Conservation (phyloP, 768 basidiomycete species). For the Tremella yokohamensis region DNA sequence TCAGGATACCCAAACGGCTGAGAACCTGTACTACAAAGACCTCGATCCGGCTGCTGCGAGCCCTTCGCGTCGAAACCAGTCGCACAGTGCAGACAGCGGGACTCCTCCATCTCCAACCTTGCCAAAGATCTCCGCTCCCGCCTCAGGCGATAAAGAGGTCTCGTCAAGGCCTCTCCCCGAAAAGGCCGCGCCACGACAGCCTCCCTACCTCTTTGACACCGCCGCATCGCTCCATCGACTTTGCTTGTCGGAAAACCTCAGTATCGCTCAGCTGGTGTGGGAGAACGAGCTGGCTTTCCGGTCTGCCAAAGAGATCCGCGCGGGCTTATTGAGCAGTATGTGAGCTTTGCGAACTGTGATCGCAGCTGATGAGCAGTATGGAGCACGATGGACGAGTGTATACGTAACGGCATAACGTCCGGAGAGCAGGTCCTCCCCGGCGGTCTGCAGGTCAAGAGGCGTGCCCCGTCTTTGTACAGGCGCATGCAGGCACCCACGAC, state of each 20-base stretch:
- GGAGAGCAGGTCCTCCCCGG: conserved; percentile 78
- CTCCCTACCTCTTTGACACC: conserved; percentile 58
- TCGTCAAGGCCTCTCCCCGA: neutral
- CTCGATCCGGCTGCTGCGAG: conserved; percentile 79
- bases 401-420: conserved; percentile 75
- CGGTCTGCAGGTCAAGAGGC: conserved; percentile 69
- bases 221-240: conserved; percentile 38
- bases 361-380: conserved; percentile 53
- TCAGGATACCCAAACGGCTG: conserved; percentile 81
- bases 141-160: too few relatives aligned
- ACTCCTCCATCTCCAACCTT: too few relatives aligned
- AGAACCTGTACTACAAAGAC: conserved; percentile 91
- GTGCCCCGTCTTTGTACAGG: conserved; percentile 83
- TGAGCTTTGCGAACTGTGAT: neutral
- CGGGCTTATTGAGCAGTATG: conserved; percentile 22
- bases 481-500: conserved; percentile 62
- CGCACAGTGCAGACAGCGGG: conserved; percentile 22
- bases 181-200: conserved; percentile 53
- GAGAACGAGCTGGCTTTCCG: conserved; percentile 39
- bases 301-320: conserved; percentile 21
- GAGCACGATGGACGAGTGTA: conserved; percentile 90
- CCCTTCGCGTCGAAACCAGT: conserved; percentile 59
- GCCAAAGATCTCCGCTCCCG: too few relatives aligned
- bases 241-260: conserved; percentile 40
- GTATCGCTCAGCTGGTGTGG: conserved; percentile 34